Evolutionary conservation across 768 basidiomycete species (phyloP).

Genomic region (Suillus fuscotomentosus): DNA sequence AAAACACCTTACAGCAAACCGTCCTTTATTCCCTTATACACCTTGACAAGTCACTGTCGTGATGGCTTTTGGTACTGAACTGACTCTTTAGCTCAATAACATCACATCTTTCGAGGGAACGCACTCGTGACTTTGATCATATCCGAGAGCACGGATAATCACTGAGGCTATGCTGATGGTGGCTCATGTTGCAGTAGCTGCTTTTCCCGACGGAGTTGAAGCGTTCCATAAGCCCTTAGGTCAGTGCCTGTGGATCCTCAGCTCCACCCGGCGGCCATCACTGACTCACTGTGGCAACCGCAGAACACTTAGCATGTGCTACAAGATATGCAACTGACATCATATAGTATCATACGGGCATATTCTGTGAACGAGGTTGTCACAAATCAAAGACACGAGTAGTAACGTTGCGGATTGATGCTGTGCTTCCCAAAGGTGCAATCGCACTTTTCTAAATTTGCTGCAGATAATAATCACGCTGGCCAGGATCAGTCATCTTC

Average conservation of each 20-base stretch:
- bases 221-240: not conserved
- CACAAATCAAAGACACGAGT: too few relatives aligned
- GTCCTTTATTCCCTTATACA: constrained; percentile 1
- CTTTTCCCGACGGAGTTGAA: not conserved
- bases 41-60: not conserved
- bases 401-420: not conserved
- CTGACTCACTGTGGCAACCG: not conserved
- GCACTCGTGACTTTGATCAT: not conserved
- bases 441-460: not conserved
- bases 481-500: not conserved
- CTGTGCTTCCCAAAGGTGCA: not conserved
- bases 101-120: not conserved
- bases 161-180: not conserved
- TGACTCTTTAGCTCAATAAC: not conserved
- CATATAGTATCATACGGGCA: too few relatives aligned
- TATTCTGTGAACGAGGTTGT: too few relatives aligned
- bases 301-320: not conserved
- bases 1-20: not conserved
- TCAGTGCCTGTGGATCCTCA: constrained; percentile 1
- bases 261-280: not conserved
- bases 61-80: not conserved
- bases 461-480: not conserved
- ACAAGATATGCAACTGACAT: too few relatives aligned
- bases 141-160: not conserved
- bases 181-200: not conserved